phyloP scores from a whole-genome alignment of 2,329 filamentous ascomycete genomes.

The Sphaerostilbella broomeana region DNA sequence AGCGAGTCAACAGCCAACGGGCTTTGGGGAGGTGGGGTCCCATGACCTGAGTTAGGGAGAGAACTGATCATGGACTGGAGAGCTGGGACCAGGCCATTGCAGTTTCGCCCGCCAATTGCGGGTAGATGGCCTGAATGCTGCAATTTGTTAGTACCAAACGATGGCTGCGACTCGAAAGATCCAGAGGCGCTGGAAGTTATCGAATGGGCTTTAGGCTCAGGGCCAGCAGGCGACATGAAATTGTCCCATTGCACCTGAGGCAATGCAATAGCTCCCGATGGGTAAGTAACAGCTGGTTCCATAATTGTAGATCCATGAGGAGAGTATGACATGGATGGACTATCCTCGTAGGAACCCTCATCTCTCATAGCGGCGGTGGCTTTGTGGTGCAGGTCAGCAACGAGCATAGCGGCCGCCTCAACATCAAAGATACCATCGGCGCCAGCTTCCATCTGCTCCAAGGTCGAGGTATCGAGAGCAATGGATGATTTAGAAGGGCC shows the following conservation, averaged over 20 bases:
- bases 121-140: slow-evolving; percentile 58
- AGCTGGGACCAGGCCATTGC: slow-evolving; percentile 55
- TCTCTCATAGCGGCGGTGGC: slow-evolving; percentile 65
- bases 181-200: slow-evolving; percentile 58
- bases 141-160: slow-evolving; percentile 49
- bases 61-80: slow-evolving; percentile 69
- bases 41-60: slow-evolving; percentile 60
- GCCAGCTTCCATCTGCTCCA: slow-evolving; percentile 89
- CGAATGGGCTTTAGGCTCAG: slow-evolving; percentile 70
- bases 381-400: slow-evolving; percentile 97
- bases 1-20: slow-evolving; percentile 63
- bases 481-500: slow-evolving; percentile 70
- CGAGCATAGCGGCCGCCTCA: slow-evolving; percentile 96
- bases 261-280: slow-evolving; percentile 70
- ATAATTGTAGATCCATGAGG: slow-evolving; percentile 65
- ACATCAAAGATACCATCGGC: slow-evolving; percentile 90
- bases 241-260: slow-evolving; percentile 89
- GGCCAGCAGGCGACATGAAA: slow-evolving; percentile 65
- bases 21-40: slow-evolving; percentile 66
- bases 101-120: slow-evolving; percentile 58
- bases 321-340: slow-evolving; percentile 62
- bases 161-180: slow-evolving; percentile 63
- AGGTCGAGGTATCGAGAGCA: slow-evolving; percentile 71
- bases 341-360: slow-evolving; percentile 49
- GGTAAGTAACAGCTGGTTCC: slow-evolving; percentile 70